phyloP scores from a whole-genome alignment of 768 basidiomycete species.

The Phaeotremella skinneri region DNA sequence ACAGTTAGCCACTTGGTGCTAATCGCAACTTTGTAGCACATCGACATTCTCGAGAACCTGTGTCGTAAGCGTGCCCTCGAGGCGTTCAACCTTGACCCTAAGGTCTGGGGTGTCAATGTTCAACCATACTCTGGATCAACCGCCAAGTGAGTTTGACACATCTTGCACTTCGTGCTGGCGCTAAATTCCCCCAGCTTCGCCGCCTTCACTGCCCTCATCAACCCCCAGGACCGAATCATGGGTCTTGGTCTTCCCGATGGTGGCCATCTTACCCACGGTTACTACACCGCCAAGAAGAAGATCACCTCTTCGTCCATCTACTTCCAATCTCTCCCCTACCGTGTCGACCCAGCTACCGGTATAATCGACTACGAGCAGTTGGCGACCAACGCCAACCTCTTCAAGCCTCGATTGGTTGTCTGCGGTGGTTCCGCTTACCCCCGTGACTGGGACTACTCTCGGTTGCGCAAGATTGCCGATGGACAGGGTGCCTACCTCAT shows the following conservation, averaged over 20 bases:
- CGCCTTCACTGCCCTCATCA: constrained; percentile 88
- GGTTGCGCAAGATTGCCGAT: constrained; percentile 75
- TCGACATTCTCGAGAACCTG: constrained; percentile 91
- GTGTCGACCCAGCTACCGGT: constrained; percentile 69
- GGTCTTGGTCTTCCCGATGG: constrained; percentile 97
- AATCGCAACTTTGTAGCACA: constrained; percentile 55
- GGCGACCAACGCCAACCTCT: constrained; percentile 81
- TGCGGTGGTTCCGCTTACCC: constrained; percentile 99
- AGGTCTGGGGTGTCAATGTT: constrained; percentile 93
- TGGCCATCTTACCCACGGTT: constrained; percentile 94
- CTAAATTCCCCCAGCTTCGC: constrained; percentile 68
- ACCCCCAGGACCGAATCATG: constrained; percentile 98
- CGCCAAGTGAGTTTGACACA: constrained; percentile 69
- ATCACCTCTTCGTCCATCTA: constrained; percentile 99
- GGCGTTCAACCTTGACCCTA: constrained; percentile 92
- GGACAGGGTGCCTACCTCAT: constrained; percentile 88
- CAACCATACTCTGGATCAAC: constrained; percentile 86
- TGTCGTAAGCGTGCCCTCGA: constrained; percentile 92
- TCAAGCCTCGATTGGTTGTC: constrained; percentile 92
- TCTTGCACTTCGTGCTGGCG: constrained; percentile 1
- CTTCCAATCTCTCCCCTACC: constrained; percentile 97
- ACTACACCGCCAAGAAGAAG: constrained; percentile 99
- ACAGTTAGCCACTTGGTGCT: too few relatives aligned
- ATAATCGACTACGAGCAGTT: constrained; percentile 84
- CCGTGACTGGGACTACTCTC: constrained; percentile 92